phyloP scores from a whole-genome alignment of 208 protist species.

The Wallacemonas collosoma region DNA sequence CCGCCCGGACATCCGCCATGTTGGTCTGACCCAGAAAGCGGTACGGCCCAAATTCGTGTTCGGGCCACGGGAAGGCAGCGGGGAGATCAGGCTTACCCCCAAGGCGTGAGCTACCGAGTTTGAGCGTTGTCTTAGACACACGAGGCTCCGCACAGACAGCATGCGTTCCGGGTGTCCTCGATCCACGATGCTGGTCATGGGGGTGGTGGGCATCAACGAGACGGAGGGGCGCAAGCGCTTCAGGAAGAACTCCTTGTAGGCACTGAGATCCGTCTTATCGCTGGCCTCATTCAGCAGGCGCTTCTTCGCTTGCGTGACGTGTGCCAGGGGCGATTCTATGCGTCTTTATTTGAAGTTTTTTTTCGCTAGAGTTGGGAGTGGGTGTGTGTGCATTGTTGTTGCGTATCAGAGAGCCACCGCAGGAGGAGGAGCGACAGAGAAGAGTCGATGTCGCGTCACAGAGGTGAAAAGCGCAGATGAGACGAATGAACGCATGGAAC shows the following conservation, averaged over 20 bases:
- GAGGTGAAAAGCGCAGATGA: too few species aligned
- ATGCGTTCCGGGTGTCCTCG: neutral
- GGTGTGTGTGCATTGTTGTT: too few species aligned
- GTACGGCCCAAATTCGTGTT: slow-evolving; percentile 6
- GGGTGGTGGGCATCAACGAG: slow-evolving; percentile 5
- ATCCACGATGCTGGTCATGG: neutral
- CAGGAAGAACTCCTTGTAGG: slow-evolving; percentile 11
- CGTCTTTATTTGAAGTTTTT: neutral
- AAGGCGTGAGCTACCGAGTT: neutral
- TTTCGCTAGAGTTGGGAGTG: neutral
- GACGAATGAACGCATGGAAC: too few species aligned
- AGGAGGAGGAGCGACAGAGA: too few species aligned
- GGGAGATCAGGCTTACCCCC: slow-evolving; percentile 5
- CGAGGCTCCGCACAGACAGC: neutral
- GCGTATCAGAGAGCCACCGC: too few species aligned
- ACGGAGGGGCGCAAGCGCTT: neutral
- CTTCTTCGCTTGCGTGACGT: slow-evolving; percentile 6
- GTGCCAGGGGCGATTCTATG: too few species aligned
- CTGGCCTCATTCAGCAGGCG: neutral
- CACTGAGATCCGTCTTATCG: slow-evolving; percentile 1
- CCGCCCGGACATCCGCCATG: slow-evolving; percentile 3
- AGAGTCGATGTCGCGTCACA: too few species aligned
- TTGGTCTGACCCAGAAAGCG: slow-evolving; percentile 15
- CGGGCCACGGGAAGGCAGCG: slow-evolving; percentile 1
- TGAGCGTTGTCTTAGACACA: neutral